A percentile compares a stretch with the other conserved stretches of the same genome.
Evolutionary conservation across 2,329 filamentous ascomycete species (phyloP).

Genomic region (Ceratocystiopsis sp.): DNA sequence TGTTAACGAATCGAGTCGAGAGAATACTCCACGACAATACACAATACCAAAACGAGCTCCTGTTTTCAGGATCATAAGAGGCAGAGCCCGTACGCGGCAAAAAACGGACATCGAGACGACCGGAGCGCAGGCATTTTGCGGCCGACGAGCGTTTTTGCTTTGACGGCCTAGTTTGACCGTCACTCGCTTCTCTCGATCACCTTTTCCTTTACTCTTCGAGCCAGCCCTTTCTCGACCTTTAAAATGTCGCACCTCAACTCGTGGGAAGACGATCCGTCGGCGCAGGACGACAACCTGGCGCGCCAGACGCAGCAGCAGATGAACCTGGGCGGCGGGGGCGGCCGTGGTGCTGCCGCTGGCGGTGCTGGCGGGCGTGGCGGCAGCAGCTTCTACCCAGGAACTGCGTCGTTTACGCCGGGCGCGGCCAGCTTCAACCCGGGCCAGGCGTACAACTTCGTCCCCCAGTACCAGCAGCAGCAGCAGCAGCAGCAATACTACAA

Average conservation of each 20-base stretch:
- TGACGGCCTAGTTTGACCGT: too few relatives aligned
- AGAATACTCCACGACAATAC: too few relatives aligned
- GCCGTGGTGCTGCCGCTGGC: conserved; percentile 10
- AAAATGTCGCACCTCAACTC: conserved; percentile 58
- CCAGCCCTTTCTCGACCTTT: too few relatives aligned
- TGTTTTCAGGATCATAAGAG: too few relatives aligned
- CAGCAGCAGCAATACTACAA: conserved; percentile 9
- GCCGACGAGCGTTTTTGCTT: too few relatives aligned
- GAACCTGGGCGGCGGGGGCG: conserved; percentile 44
- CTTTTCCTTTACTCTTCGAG: too few relatives aligned
- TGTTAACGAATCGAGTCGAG: too few relatives aligned
- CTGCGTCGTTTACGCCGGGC: conserved; percentile 55
- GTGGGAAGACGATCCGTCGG: conserved; percentile 78
- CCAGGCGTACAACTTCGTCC: conserved; percentile 42
- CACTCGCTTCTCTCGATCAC: too few relatives aligned
- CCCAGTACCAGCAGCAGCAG: conserved; percentile 11
- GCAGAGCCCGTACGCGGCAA: too few relatives aligned
- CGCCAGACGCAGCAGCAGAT: conserved; percentile 60
- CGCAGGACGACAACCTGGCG: conserved; percentile 62
- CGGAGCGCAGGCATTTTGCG: too few relatives aligned
- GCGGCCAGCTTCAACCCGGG: conserved; percentile 43
- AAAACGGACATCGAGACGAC: too few relatives aligned
- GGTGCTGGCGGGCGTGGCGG: conserved; percentile 4
- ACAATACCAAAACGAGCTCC: too few relatives aligned
- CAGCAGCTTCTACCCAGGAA: conserved; percentile 47